Conservation (phyloP, 2,329 filamentous ascomycete species). For the Ramularia collo-cygni region DNA sequence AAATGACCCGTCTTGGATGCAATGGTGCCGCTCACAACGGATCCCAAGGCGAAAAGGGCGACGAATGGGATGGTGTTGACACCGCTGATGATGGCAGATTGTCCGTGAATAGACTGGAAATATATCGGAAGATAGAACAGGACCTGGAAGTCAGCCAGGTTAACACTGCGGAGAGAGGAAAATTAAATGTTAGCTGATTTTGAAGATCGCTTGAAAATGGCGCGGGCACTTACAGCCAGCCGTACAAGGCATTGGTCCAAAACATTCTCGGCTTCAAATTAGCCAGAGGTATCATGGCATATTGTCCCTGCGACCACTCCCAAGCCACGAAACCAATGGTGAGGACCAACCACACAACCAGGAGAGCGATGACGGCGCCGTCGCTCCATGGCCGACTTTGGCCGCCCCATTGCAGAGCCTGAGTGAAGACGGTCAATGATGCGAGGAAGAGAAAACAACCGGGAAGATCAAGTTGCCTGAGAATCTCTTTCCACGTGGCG, state of each 20-base stretch:
- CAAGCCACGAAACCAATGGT: conserved; percentile 38
- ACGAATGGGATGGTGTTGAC: too few relatives aligned
- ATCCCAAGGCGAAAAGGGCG: too few relatives aligned
- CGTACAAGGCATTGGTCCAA: conserved; percentile 33
- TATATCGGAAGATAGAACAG: too few relatives aligned
- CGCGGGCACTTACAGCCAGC: too few relatives aligned
- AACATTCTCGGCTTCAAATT: conserved; percentile 34
- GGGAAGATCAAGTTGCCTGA: conserved; percentile 39
- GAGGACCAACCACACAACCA: conserved; percentile 39
- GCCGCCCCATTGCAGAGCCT: conserved; percentile 44
- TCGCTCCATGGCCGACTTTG: conserved; percentile 36
- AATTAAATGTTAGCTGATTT: too few relatives aligned
- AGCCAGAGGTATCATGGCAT: conserved; percentile 38
- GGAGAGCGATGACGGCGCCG: conserved; percentile 38
- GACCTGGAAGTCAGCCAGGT: too few relatives aligned
- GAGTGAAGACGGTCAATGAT: conserved; percentile 32
- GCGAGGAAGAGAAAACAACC: conserved; percentile 20
- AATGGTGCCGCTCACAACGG: too few relatives aligned
- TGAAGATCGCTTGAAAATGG: too few relatives aligned
- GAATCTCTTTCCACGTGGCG: conserved; percentile 3
- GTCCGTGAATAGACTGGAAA: too few relatives aligned
- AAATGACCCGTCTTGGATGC: too few relatives aligned
- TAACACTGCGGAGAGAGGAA: too few relatives aligned
- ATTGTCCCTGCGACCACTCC: conserved; percentile 38
- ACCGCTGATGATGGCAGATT: too few relatives aligned